phyloP scores from a whole-genome alignment of 2,329 filamentous ascomycete genomes.

The Talaromyces sp. region DNA sequence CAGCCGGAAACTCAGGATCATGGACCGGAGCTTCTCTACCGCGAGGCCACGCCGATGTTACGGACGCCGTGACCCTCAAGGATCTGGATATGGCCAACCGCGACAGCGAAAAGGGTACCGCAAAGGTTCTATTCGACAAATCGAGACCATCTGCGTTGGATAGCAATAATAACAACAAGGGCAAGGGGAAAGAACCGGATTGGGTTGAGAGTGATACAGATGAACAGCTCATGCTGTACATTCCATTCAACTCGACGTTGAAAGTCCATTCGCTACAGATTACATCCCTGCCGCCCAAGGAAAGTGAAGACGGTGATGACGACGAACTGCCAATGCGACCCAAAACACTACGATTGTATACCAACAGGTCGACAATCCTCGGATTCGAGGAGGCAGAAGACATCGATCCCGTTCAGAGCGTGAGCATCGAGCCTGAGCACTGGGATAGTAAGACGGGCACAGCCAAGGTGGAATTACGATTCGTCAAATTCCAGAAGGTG shows the following conservation, averaged over 20 bases:
- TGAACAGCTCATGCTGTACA: conserved; percentile 88
- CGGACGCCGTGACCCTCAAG: conserved; percentile 70
- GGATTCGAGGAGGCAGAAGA: conserved; percentile 95
- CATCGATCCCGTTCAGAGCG: conserved; percentile 70
- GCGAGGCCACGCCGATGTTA: conserved; percentile 77
- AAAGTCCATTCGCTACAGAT: conserved; percentile 87
- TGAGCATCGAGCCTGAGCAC: conserved; percentile 67
- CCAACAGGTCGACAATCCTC: conserved; percentile 82
- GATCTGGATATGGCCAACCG: conserved; percentile 84
- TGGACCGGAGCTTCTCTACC: conserved; percentile 76
- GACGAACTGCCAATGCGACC: conserved; percentile 76
- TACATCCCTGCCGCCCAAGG: conserved; percentile 65
- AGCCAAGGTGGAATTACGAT: conserved; percentile 68
- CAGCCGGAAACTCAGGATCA: background rate
- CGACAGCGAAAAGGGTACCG: conserved; percentile 68
- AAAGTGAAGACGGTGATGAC: conserved; percentile 54
- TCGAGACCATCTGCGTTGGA: conserved; percentile 60
- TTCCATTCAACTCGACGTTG: conserved; percentile 79
- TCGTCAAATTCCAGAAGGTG: conserved; percentile 97
- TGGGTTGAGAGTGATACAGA: conserved; percentile 97
- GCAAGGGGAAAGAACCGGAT: conserved; percentile 56
- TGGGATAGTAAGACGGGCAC: conserved; percentile 74
- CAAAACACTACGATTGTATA: conserved; percentile 76
- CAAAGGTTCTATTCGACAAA: conserved; percentile 67
- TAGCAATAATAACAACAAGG: conserved; percentile 17